Base-by-base conservation (phyloP, 2,329 filamentous ascomycete genomes). In the Diaporthe longicolla region DNA sequence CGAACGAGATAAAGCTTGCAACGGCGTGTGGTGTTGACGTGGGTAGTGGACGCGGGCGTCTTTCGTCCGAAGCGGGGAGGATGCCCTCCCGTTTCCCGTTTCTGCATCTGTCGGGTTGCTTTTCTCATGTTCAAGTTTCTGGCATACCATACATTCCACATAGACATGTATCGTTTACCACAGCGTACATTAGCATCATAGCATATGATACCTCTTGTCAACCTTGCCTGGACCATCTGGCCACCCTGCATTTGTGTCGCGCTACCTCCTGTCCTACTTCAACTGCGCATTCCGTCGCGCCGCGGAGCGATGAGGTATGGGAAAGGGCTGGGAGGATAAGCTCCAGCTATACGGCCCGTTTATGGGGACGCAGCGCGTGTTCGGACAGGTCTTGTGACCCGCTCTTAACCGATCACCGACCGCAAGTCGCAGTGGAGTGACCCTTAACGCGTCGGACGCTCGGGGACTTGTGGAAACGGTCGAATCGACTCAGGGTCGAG, bases 171-270 rank as follows among this genome's bases (percentile, higher is more conserved):
- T 66, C 37, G n/a, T n/a, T n/a, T n/a, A 17, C 19, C 13, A 66
- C 63, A 29, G 45, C 63, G 48, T 68, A 68, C 63, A 54, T 45
- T 68, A 68, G 63, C 63, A 54, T 68, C 48, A 11, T 8, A 68
- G 63, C 48, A 54, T 68, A 68, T 68, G 45, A 54, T 68, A 68
- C 63, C 48, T 54, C 26, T 26, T 40, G n/a, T 37, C 45, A 15
- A 54, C n/a, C 32, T 32, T 35, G 32, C 32, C 4, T 68, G 48
- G 1, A 21, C 13, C 29, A 11, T 13, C 26, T 37, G 4, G 24
- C 4, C n/a, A n/a, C 5, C n/a, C 21, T 35, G 13, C 21, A 4
- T 4, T 29, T 10, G 24, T 50, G 11, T 13, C 43, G 11, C 4
- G 26, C 43, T 10, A 21, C 29, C 61, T 52, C n/a, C 17, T 32